A percentile compares a stretch with the other conserved stretches of the same genome.
Evolutionary conservation across 1,284 basidiomycete species (phyloP).

Genomic region (Ustilago hordei): DNA sequence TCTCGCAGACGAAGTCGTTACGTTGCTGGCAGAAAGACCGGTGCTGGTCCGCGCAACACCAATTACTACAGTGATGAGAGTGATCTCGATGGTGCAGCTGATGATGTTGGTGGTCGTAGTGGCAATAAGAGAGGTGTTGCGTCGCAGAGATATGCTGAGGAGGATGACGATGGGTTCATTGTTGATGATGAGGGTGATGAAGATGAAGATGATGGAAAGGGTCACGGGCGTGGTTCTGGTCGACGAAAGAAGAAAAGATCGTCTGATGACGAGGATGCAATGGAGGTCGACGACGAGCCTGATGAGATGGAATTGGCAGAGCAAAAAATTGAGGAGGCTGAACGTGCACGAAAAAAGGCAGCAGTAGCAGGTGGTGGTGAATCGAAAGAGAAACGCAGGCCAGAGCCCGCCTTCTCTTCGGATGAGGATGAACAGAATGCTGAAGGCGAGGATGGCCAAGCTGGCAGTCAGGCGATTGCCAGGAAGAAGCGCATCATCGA

Average conservation of each 20-base stretch:
- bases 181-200: conserved; percentile 60
- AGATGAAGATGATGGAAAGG: conserved; percentile 40
- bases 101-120: conserved; percentile 31
- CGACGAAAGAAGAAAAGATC: conserved; percentile 38
- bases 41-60: conserved; percentile 49
- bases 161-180: conserved; percentile 67
- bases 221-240: conserved; percentile 18
- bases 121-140: conserved; percentile 34
- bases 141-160: conserved; percentile 49
- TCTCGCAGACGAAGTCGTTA: conserved; percentile 33
- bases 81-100: conserved; percentile 40
- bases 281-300: conserved; percentile 63
- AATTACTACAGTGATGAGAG: conserved; percentile 65
- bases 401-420: conserved; percentile 43
- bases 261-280: conserved; percentile 52
- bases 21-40: conserved; percentile 40
- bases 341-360: conserved; percentile 44
- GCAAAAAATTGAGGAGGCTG: conserved; percentile 48
- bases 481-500: conserved; percentile 58
- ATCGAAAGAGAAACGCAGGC: conserved; percentile 28
- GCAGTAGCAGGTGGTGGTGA: conserved; percentile 8
- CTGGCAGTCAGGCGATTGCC: conserved; percentile 26
- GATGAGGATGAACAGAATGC: conserved; percentile 51
- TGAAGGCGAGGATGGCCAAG: conserved; percentile 27
- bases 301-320: conserved; percentile 64